phyloP scores from a whole-genome alignment of 768 basidiomycete species.

The Mycena vulgaris region DNA sequence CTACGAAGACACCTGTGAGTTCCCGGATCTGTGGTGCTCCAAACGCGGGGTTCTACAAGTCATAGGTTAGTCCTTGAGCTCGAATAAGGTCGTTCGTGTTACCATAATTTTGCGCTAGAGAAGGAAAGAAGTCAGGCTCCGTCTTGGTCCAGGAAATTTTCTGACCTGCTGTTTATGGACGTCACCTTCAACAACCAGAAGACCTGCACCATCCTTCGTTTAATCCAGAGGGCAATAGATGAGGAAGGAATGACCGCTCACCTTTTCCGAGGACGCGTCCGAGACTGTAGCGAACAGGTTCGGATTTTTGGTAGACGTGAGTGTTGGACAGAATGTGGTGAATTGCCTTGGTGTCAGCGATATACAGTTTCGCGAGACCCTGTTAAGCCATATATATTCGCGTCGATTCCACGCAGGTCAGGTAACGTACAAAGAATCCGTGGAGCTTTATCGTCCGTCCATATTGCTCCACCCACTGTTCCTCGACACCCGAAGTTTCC shows the following conservation, averaged over 20 bases:
- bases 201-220: too few relatives aligned
- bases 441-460: conserved; percentile 62
- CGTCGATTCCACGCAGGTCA: not conserved
- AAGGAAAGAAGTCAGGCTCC: not conserved
- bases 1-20: conserved; percentile 57
- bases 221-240: not conserved
- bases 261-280: conserved; percentile 24
- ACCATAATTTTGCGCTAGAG: conserved; percentile 46
- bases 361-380: conserved; percentile 49
- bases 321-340: conserved; percentile 64
- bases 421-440: conserved; percentile 52
- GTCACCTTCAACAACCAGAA: conserved; percentile 50
- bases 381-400: not conserved
- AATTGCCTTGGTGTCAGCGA: conserved; percentile 64
- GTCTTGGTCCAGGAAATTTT: not conserved
- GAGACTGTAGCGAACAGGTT: conserved; percentile 43
- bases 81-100: not conserved
- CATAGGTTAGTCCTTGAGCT: not conserved
- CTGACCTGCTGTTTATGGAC: conserved; percentile 41
- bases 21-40: conserved; percentile 61
- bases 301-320: conserved; percentile 61
- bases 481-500: conserved; percentile 45
- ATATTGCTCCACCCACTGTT: conserved; percentile 65
- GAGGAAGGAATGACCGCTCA: too few relatives aligned
- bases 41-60: conserved; percentile 61